phyloP scores from a whole-genome alignment of 805 yeast genomes.

The Candida silvicultrix region DNA sequence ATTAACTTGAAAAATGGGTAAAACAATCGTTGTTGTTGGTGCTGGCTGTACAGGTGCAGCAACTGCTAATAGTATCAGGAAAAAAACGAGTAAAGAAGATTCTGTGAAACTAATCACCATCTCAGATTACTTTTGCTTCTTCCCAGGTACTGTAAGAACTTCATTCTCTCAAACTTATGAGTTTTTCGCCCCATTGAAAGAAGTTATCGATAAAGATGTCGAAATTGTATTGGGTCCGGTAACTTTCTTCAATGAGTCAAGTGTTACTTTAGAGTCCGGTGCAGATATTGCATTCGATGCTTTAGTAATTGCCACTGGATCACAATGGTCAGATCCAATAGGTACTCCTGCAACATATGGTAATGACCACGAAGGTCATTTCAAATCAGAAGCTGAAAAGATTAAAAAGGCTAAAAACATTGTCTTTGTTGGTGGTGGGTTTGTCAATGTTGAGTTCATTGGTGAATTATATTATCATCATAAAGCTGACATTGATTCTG shows the following conservation, averaged over 20 bases:
- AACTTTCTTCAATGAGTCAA: conserved; percentile 1
- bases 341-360: conserved; percentile 4
- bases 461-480: conserved; percentile 19
- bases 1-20: too few species aligned
- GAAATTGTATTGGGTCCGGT: conserved; percentile 4
- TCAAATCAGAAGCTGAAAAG: conserved; percentile 3
- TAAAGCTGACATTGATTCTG: conserved; percentile 4
- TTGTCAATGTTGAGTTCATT: conserved; percentile 18
- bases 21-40: background rate
- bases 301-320: conserved; percentile 22
- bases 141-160: background rate
- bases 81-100: background rate
- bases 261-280: conserved; percentile 5
- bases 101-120: background rate
- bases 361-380: conserved; percentile 5
- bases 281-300: conserved; percentile 9
- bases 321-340: conserved; percentile 18
- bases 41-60: background rate
- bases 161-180: background rate
- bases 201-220: conserved; percentile 7
- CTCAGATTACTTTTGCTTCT: background rate
- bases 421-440: conserved; percentile 23
- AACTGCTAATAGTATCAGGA: background rate
- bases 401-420: conserved; percentile 15
- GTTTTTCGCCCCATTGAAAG: conserved; percentile 2